Percentiles rank a stretch among this genome's conserved stretches.
phyloP scores from a whole-genome alignment of 257 asterid genomes.

The Henckelia pumila region DNA sequence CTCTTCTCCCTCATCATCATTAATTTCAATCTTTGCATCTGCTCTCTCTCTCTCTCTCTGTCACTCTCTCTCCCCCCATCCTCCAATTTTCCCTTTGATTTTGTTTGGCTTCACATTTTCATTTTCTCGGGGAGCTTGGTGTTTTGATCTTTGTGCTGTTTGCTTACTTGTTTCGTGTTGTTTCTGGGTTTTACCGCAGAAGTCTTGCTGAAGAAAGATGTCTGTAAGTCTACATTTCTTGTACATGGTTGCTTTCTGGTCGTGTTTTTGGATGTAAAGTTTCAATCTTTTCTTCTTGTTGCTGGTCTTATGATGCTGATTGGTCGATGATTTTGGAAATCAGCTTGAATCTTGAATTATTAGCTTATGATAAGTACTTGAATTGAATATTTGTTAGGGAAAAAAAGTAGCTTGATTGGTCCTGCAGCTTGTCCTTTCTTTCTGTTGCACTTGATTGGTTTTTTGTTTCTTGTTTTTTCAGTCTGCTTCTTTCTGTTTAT shows the following conservation, averaged over 20 bases:
- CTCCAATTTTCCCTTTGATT: not conserved
- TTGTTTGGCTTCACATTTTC: not conserved
- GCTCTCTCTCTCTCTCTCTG: not conserved
- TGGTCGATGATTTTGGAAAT: not conserved
- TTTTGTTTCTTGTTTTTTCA: too few relatives aligned
- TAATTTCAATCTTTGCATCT: not conserved
- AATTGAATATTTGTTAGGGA: not conserved
- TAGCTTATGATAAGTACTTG: not conserved
- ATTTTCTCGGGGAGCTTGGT: not conserved
- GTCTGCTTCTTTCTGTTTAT: not conserved
- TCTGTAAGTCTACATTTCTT: constrained; percentile 12
- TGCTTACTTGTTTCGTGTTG: not conserved
- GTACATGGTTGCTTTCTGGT: not conserved
- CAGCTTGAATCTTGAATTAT: not conserved
- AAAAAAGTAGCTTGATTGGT: not conserved
- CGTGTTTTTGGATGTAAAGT: not conserved
- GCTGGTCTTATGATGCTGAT: not conserved
- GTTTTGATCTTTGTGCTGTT: not conserved
- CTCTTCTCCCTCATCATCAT: not conserved
- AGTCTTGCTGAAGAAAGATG: not conserved
- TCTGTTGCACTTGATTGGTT: not conserved
- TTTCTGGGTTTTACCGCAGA: not conserved
- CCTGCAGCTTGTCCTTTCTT: not conserved
- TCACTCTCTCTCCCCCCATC: too few relatives aligned
- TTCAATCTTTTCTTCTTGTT: constrained; percentile 1